Base-by-base conservation (phyloP, 1,139 yeast species). In the Geotrichum macrosporum region DNA sequence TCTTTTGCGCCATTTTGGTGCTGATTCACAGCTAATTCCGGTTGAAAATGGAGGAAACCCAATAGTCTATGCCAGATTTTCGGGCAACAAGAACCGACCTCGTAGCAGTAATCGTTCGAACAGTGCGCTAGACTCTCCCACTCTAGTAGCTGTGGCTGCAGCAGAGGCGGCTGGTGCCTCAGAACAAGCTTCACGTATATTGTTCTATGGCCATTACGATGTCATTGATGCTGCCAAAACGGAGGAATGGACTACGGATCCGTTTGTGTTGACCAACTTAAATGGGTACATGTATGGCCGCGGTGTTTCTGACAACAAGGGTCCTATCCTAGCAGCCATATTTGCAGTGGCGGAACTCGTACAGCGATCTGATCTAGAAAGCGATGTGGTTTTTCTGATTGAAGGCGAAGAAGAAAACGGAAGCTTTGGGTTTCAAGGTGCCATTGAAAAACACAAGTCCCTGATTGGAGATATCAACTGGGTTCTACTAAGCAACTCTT, bases 381-480 rank as follows among this genome's bases (percentile, higher is more conserved):
- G 81, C 47, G 96, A 92, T 62, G 81, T 92, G 10, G 80, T 85
- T 0, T 89, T 92, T 57, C 64, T 92, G 16, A 75, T 92, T 46
- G 98, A 92, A 65, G 98, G 98, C 35, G 96, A 88, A 64, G 98
- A 92, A 64, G 98, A 92, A 64, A 77, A 86, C 53, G 97, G 97
- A 1, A 85, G 95, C 0, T 76, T 75, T 55, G 96, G 97, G 0
- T 87, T 92, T 63, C 81, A 81, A 56, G 73, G 77, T 6, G 81
- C 84, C 1, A 75, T 92, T 26, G 58, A 62, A 19, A 66, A 72
- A 35, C 69, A 82, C 42, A 69, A 70, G 44, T 67, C 64, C 1
- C 54, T 77, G 3, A 77, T 87, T 57, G 94, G 94, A 5, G 42
- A 41, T 19, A 78, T 92, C 47, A 96, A 92, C 66, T 89, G 95